A percentile compares a stretch with the other conserved stretches of the same genome.
Evolutionary conservation across 1,284 basidiomycete species (phyloP).

Genomic region (Earliella scabrosa): DNA sequence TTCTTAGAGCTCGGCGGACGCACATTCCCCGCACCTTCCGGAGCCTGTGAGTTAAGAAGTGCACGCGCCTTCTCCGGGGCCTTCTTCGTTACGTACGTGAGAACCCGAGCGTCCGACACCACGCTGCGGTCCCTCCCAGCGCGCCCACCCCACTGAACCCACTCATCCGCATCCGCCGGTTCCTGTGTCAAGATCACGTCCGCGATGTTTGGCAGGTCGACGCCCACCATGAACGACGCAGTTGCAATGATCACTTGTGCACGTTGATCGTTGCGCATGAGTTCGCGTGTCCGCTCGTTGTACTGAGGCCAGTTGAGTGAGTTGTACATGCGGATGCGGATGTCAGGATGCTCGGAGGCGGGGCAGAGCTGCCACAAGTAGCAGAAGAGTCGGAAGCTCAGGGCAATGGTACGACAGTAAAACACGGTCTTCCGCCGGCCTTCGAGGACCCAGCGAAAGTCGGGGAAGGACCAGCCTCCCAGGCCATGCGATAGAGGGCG

Average conservation of each 20-base stretch:
- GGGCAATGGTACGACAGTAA: constrained; percentile 9
- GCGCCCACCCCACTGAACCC: constrained; percentile 8
- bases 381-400: background rate
- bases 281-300: background rate
- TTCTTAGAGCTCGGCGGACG: too few relatives aligned
- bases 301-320: background rate
- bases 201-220: background rate
- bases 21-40: too few relatives aligned
- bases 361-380: background rate
- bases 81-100: constrained; percentile 1
- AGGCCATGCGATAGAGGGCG: constrained; percentile 5
- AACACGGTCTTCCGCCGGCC: constrained; percentile 1
- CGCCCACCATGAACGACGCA: background rate
- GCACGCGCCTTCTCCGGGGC: background rate
- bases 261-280: constrained; percentile 1
- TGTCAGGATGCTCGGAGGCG: background rate
- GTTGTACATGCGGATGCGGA: constrained; percentile 7
- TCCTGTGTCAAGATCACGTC: background rate
- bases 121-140: constrained; percentile 2
- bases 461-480: constrained; percentile 6
- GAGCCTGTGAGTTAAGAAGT: too few relatives aligned
- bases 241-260: background rate
- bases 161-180: constrained; percentile 3
- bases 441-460: constrained; percentile 18
- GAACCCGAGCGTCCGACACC: constrained; percentile 3